Base-by-base conservation (phyloP, 352 stramenopile species). In the Globisporangium irregulare region DNA sequence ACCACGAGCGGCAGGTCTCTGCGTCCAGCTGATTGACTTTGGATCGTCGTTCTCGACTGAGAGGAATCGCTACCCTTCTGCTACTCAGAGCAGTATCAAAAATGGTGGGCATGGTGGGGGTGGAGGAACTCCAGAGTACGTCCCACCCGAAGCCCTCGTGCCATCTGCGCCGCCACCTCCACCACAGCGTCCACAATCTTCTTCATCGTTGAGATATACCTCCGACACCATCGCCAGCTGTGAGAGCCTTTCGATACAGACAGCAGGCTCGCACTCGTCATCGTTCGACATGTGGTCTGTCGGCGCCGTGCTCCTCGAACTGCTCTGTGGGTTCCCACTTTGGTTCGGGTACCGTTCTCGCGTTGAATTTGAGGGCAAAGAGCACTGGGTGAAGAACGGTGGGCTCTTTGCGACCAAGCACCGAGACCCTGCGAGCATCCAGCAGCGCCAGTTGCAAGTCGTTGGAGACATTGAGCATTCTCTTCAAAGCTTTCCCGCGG, bases 21-120 rank as follows among this genome's bases (percentile, higher is more conserved):
- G 46, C 24, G 59, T 64, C 59, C 59, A 64, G 22, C 34, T 64
- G 59, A 43, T 55, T 41, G 59, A 64, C 20, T 64, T 64, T 15
- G 59, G 59, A 4, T 64, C 59, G 15, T 24, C 59, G 6, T 41
- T 64, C 46, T 18, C 24, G 34, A 51, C 32, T 7, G 58, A 53
- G 7, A 29, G 4, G 32, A 22, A n/a, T 62, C 58, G n/a, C 4
- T 34, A 63, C 12, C 34, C 41, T 48, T 15, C 18, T 51, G 43
- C 43, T 36, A 27, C n/a, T n/a, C 34, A 63, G 32, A 22, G 18
- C 14, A 22, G 18, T 22, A 62, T 7, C 18, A n/a, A 41, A 25
- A 27, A 10, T 24, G 29, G 27, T 32, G 27, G 27, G 27, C 27
- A 20, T 29, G 32, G 18, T 18, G 20, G 36, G 9, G 58, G 58